These are phyloP conservation scores for Didymellaceae sp. DNA, from an alignment of 2,329 filamentous ascomycete species.

Conservation along the genomic window DNA sequence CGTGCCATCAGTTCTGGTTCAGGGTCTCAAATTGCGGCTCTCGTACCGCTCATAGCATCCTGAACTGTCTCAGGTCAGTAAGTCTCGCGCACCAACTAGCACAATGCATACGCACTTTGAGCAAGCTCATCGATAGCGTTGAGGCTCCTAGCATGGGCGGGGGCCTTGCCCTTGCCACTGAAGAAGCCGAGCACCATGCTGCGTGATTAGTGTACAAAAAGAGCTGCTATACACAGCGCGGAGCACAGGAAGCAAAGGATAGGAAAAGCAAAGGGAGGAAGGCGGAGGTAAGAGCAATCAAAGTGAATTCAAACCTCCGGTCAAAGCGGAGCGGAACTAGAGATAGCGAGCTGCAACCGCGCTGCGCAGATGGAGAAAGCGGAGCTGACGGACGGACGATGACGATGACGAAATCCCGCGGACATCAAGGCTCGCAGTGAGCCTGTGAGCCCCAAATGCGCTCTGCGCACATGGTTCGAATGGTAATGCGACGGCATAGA, in stretches of 20 bases:
- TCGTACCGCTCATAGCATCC: conserved; percentile 56
- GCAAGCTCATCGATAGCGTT: conserved; percentile 65
- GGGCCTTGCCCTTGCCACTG: conserved; percentile 39
- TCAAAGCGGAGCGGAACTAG: conserved; percentile 13
- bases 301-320: conserved; percentile 13
- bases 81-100: not conserved
- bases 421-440: no score
- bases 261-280: conserved; percentile 3
- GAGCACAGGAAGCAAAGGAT: conserved; percentile 6
- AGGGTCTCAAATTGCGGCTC: conserved; percentile 5
- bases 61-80: conserved; percentile 44
- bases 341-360: conserved; percentile 12
- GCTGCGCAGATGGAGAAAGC: conserved; percentile 11
- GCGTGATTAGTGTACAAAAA: not conserved
- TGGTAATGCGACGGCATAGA: not conserved
- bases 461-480: not conserved
- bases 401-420: no score
- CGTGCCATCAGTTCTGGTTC: conserved; percentile 32
- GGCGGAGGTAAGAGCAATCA: conserved; percentile 7
- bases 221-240: conserved; percentile 6
- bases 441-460: not conserved
- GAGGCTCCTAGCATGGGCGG: conserved; percentile 60
- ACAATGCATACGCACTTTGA: conserved; percentile 52
- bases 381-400: conserved; percentile 12
- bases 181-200: conserved; percentile 50